These are phyloP conservation scores for Bidens hawaiensis DNA, from an alignment of 140 eudicot species.

Conservation along the genomic window DNA sequence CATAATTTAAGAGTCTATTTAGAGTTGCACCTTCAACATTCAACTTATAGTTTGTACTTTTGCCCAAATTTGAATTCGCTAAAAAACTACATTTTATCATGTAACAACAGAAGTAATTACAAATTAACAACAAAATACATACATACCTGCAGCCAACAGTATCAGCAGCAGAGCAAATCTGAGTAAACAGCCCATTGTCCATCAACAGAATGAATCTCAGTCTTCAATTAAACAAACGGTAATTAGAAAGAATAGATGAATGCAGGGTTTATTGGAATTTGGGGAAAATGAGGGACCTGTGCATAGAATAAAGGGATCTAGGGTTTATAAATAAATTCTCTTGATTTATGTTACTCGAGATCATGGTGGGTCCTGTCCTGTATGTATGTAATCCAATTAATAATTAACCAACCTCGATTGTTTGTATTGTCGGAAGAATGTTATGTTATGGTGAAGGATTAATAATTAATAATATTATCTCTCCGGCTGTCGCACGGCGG, in stretches of 20 bases:
- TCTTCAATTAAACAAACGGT: too few species aligned
- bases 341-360: conserved; percentile 27
- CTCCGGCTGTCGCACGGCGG: conserved; percentile 28
- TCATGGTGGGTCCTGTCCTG: conserved; percentile 36
- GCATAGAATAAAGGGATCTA: conserved; percentile 27
- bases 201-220: conserved; percentile 22
- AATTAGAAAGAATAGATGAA: background rate
- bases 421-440: background rate
- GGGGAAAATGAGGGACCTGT: conserved; percentile 14
- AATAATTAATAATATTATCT: background rate
- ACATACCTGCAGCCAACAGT: conserved; percentile 48
- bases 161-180: conserved; percentile 36
- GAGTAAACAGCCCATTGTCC: conserved; percentile 34
- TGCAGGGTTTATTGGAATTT: conserved; percentile 5
- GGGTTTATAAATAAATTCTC: conserved; percentile 33
- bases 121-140: conserved; percentile 2
- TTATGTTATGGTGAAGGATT: too few species aligned
- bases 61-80: too few species aligned
- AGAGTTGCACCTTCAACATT: too few species aligned
- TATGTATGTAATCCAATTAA: background rate
- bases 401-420: conserved; percentile 9
- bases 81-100: too few species aligned
- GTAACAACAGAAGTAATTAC: background rate
- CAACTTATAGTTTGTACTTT: too few species aligned
- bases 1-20: too few species aligned